Evolutionary conservation across 306 rosid species (phyloP), one percentile per base, ranked within the genome.

Genomic region (Fragaria nilgerrensis): DNA sequence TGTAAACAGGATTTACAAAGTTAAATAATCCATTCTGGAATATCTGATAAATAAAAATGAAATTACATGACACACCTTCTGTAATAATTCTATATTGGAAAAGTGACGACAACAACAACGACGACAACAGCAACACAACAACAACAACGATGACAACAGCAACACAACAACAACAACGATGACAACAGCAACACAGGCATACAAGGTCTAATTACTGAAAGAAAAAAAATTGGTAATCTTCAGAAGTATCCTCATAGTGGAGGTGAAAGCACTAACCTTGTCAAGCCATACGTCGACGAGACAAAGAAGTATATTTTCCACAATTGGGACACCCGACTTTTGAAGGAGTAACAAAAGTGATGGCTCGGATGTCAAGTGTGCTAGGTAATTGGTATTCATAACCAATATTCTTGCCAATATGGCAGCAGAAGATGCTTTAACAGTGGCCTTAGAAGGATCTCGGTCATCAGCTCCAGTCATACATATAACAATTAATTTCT

Each of bases 201-300:
- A 50, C 10, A 32, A 70, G 70, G 63, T 27, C 45, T 61, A 39
- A 19, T 49, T 13, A 19, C 14, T 17, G 41, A 74, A 10, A 45
- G 52, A 37, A n/a, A 64, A 78, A 77, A 62, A 70, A 64, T 22
- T 36, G 19, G 78, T 41, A 68, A 70, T 72, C 50, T 39, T 67
- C 55, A 72, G 23, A 17, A 68, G 49, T 61, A 53, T 43, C 48
- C 41, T 32, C 12, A 15, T 22, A 69, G 3, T 17, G 15, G 41
- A 75, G 48, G 65, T n/a, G 36, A 47, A 56, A 3, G 7, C 41
- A 84, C 92, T 76, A 78, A 94, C 98, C 98, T 94, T 90, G 85
- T 94, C 98, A 72, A 94, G 90, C 98, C 98, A 94, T 79, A 94
- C 41, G 81, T 94, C 97, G 81, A 90, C 94, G 78, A 94, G 88